These are phyloP conservation scores for Termitomyces sp. DNA, from an alignment of 768 basidiomycete genomes.

Conservation along the genomic window DNA sequence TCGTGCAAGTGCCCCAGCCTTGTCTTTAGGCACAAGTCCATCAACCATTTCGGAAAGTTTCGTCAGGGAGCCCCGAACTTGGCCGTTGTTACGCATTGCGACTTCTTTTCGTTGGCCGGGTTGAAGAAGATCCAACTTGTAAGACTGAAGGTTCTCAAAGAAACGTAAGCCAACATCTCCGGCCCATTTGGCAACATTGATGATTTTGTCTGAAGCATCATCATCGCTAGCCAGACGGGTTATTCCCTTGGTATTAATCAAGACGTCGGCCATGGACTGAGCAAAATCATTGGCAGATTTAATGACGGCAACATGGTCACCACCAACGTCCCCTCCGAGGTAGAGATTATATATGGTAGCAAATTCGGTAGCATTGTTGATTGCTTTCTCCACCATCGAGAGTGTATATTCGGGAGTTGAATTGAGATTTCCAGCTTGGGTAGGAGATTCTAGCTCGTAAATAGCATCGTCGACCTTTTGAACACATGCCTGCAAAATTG, in stretches of 20 bases:
- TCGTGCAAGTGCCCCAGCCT: conserved; percentile 59
- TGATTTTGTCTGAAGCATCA: conserved; percentile 87
- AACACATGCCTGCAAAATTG: conserved; percentile 92
- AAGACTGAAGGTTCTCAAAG: conserved; percentile 95
- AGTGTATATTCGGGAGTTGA: conserved; percentile 98
- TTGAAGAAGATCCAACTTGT: conserved; percentile 81
- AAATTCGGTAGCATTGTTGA: conserved; percentile 94
- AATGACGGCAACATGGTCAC: conserved; percentile 96
- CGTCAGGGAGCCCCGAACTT: conserved; percentile 73
- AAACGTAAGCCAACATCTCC: conserved; percentile 88
- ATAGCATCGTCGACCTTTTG: conserved; percentile 97
- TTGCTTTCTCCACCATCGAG: conserved; percentile 96
- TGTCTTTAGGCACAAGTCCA: conserved; percentile 78
- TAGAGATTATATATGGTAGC: conserved; percentile 92
- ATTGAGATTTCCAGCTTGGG: conserved; percentile 89
- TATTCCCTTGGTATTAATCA: conserved; percentile 92
- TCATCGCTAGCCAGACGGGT: conserved; percentile 89
- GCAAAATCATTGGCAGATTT: conserved; percentile 96
- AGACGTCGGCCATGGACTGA: conserved; percentile 85
- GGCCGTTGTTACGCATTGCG: conserved; percentile 84
- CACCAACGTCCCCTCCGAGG: conserved; percentile 80
- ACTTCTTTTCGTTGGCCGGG: conserved; percentile 76
- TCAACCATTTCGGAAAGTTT: conserved; percentile 90
- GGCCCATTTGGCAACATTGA: conserved; percentile 74
- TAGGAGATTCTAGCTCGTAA: conserved; percentile 96